Conservation (phyloP, 352 stramenopile genomes). For the Globisporangium spinosum region DNA sequence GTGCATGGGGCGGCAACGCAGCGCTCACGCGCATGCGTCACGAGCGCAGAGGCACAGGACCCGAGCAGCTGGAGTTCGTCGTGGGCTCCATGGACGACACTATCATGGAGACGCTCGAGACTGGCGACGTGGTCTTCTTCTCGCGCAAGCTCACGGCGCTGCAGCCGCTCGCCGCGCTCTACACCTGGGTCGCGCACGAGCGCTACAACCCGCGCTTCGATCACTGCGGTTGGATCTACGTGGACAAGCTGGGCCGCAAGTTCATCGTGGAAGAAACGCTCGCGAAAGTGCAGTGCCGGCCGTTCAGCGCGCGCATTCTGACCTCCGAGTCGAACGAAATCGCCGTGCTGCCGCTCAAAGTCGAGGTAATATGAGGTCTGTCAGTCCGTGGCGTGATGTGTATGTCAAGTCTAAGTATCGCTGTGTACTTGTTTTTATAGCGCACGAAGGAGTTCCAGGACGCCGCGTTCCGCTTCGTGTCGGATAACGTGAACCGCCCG, state of each 20-base stretch:
- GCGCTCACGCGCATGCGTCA: conserved; percentile 46
- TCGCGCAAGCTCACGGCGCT: conserved; percentile 65
- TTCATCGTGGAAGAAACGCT: conserved; percentile 86
- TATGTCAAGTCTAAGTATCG: neutral
- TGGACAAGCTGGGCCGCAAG: conserved; percentile 76
- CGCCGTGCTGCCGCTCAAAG: conserved; percentile 67
- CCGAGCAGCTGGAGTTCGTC: conserved; percentile 54
- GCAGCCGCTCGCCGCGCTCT: conserved; percentile 66
- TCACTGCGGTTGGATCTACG: conserved; percentile 77
- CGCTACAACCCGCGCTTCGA: conserved; percentile 69
- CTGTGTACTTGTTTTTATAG: conserved; percentile 16
- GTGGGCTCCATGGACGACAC: conserved; percentile 83
- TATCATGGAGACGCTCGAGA: conserved; percentile 85
- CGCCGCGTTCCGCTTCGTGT: conserved; percentile 51
- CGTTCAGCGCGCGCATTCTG: conserved; percentile 73
- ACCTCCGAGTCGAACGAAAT: conserved; percentile 74
- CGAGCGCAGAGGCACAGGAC: conserved; percentile 27
- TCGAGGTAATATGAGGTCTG: conserved; percentile 22
- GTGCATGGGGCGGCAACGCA: conserved; percentile 68
- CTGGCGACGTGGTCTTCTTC: conserved; percentile 80
- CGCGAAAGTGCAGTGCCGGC: conserved; percentile 67
- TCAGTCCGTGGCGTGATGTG: neutral
- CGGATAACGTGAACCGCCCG: conserved; percentile 38
- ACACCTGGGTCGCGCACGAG: conserved; percentile 55
- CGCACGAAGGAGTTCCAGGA: conserved; percentile 66